These are phyloP conservation scores for Oemleria cerasiformis DNA, from an alignment of 306 rosid species.

Conservation along the genomic window DNA sequence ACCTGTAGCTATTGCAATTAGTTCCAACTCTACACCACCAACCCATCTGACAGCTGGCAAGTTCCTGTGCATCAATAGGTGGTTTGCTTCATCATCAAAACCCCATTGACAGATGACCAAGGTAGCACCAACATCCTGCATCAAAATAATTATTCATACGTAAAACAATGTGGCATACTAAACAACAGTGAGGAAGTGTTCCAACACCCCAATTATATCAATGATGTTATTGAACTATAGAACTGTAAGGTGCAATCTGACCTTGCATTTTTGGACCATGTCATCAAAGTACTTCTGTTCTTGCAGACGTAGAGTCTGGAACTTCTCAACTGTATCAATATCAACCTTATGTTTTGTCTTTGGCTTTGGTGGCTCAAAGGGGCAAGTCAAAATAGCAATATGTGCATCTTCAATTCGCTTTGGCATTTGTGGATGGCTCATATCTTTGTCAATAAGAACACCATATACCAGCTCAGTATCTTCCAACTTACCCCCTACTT, in stretches of 20 bases:
- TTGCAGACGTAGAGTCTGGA: neutral
- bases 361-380: conserved; percentile 99
- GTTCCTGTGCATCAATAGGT: conserved; percentile 88
- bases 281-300: neutral
- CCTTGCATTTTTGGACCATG: conserved; percentile 11
- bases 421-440: conserved; percentile 99
- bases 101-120: conserved; percentile 98
- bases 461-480: conserved; percentile 95
- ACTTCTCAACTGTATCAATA: neutral
- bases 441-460: conserved; percentile 87
- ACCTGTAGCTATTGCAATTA: conserved; percentile 99
- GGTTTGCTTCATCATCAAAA: conserved; percentile 98
- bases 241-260: neutral
- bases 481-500: conserved; percentile 95
- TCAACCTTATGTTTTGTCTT: conserved; percentile 99
- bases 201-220: too few relatives aligned
- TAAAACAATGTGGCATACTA: neutral
- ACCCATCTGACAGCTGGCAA: conserved; percentile 99
- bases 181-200: too few relatives aligned
- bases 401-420: conserved; percentile 87
- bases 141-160: neutral
- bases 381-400: conserved; percentile 94
- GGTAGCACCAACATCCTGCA: conserved; percentile 76
- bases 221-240: neutral
- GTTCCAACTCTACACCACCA: conserved; percentile 97